Percentiles rank a stretch among this genome's conserved stretches.
Evolutionary conservation across 1,284 basidiomycete genomes (phyloP).

Genomic region (Apiotrichum sp.): DNA sequence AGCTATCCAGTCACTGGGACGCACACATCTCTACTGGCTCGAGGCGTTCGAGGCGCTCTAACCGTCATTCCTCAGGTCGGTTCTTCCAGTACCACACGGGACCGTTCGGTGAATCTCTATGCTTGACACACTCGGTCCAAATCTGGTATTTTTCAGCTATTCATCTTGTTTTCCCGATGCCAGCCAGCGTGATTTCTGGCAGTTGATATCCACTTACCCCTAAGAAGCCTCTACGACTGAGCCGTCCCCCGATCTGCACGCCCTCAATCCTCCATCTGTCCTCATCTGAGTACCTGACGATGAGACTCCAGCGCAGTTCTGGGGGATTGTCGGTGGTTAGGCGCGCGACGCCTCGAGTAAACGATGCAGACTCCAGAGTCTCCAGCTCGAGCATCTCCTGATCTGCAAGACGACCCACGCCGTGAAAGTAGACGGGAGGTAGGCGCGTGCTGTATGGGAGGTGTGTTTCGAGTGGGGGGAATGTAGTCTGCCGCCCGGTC

Average conservation of each 20-base stretch:
- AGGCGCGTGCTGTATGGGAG: constrained; percentile 28
- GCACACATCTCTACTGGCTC: too few species aligned
- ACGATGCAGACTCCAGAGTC: not conserved
- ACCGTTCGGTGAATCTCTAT: constrained; percentile 33
- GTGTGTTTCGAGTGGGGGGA: constrained; percentile 21
- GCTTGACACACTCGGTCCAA: constrained; percentile 34
- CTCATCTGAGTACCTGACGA: constrained; percentile 36
- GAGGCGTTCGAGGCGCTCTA: too few species aligned
- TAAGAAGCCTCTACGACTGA: constrained; percentile 35
- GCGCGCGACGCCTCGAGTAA: constrained; percentile 17
- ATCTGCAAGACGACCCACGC: constrained; percentile 4
- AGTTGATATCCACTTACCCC: constrained; percentile 25
- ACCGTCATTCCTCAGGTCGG: not conserved
- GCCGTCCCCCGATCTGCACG: constrained; percentile 38
- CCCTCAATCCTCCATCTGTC: constrained; percentile 26
- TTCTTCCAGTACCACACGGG: constrained; percentile 39
- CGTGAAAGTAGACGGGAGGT: constrained; percentile 37
- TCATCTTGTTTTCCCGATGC: not conserved
- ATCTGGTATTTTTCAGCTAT: constrained; percentile 13
- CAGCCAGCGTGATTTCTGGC: too few species aligned
- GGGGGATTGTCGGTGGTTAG: constrained; percentile 41
- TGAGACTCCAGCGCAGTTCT: constrained; percentile 39
- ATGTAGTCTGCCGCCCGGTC: not conserved
- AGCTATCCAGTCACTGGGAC: too few species aligned
- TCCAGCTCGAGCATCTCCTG: not conserved